These are phyloP conservation scores for Chamaenerion angustifolium DNA, from an alignment of 345 rosid species.

Conservation along the genomic window DNA sequence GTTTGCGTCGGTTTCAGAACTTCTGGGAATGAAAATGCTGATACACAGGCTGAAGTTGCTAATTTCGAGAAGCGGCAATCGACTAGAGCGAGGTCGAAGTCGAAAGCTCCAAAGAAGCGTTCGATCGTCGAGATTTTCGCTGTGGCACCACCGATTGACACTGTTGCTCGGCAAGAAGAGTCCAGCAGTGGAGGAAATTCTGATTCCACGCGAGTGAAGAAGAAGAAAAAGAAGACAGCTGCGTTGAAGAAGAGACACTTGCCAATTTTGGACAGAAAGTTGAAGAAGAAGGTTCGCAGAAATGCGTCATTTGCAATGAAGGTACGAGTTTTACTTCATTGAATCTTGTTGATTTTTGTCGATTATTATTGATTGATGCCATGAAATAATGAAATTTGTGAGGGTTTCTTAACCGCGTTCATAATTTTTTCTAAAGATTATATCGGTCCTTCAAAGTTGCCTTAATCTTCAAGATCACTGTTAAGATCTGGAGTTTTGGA, in stretches of 20 bases:
- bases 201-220: not conserved
- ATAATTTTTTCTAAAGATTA: not conserved
- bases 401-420: not conserved
- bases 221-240: constrained; percentile 1
- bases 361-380: not conserved
- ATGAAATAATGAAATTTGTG: not conserved
- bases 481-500: constrained; percentile 10
- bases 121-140: constrained; percentile 41
- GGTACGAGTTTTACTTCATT: constrained; percentile 19
- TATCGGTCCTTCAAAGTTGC: not conserved
- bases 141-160: constrained; percentile 23
- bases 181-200: not conserved
- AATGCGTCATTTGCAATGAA: constrained; percentile 7
- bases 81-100: constrained; percentile 16
- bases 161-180: not conserved
- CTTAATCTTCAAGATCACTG: constrained; percentile 4
- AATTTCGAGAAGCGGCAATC: constrained; percentile 7
- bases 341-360: constrained; percentile 9
- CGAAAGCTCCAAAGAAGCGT: constrained; percentile 34
- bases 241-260: constrained; percentile 10
- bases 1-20: constrained; percentile 4
- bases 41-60: constrained; percentile 4
- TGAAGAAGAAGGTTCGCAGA: constrained; percentile 11
- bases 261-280: constrained; percentile 6
- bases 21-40: constrained; percentile 1